These are phyloP conservation scores for Pythium aphanidermatum DNA, from an alignment of 352 stramenopile genomes.

Conservation along the genomic window DNA sequence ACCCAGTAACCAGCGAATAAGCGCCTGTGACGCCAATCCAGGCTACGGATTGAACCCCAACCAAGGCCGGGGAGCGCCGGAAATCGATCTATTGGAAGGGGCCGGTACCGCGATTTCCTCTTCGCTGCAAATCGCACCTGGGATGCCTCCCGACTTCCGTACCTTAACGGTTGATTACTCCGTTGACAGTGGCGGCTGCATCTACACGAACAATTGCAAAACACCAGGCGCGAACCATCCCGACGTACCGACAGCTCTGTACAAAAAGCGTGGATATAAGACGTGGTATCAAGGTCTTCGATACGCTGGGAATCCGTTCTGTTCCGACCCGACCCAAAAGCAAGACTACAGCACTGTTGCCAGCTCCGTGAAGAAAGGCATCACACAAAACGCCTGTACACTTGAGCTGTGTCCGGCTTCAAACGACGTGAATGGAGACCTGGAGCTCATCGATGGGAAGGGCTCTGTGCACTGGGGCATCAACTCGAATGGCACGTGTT, in stretches of 20 bases:
- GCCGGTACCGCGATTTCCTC: conserved; percentile 37
- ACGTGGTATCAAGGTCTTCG: too few species aligned
- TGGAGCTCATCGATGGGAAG: conserved; percentile 25
- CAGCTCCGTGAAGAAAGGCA: too few species aligned
- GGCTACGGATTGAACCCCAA: conserved; percentile 86
- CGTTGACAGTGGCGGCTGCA: conserved; percentile 3
- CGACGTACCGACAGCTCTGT: conserved; percentile 35
- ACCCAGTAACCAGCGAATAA: conserved; percentile 32
- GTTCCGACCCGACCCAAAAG: conserved; percentile 10
- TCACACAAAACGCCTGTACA: conserved; percentile 32
- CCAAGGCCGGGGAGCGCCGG: conserved; percentile 61
- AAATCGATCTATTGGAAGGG: conserved; percentile 87
- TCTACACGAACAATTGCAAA: conserved; percentile 11
- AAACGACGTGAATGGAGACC: conserved; percentile 31
- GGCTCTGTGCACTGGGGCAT: conserved; percentile 16
- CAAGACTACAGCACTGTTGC: conserved; percentile 24
- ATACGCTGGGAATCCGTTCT: conserved; percentile 43
- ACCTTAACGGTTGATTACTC: neutral
- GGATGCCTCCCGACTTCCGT: conserved; percentile 20
- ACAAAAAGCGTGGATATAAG: conserved; percentile 31
- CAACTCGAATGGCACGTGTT: conserved; percentile 22
- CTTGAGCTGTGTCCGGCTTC: conserved; percentile 29
- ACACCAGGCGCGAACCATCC: conserved; percentile 37
- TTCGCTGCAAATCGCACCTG: conserved; percentile 58
- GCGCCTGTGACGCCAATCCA: conserved; percentile 85